phyloP scores from a whole-genome alignment of 495 filamentous ascomycete species.

The Podospora anserina region DNA sequence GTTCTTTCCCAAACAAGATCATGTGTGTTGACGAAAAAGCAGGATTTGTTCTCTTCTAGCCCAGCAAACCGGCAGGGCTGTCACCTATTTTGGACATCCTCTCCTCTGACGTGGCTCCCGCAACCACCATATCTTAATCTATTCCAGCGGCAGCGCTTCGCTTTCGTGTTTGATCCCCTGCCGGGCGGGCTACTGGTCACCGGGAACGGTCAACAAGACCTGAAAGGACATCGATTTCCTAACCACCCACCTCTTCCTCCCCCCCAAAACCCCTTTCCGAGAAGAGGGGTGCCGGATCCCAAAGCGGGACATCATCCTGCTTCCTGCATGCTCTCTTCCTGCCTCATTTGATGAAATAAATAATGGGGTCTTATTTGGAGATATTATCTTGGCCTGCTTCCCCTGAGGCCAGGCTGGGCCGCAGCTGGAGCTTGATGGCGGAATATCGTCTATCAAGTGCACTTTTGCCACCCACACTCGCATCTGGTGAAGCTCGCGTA shows the following conservation, averaged over 20 bases:
- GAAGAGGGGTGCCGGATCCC: not conserved
- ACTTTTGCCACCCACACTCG: not conserved
- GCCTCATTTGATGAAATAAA: not conserved
- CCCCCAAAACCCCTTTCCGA: not conserved
- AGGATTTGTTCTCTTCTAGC: not conserved
- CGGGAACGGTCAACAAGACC: not conserved
- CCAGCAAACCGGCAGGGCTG: not conserved
- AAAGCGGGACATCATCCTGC: not conserved
- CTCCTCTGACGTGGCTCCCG: constrained; percentile 33
- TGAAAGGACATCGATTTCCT: not conserved
- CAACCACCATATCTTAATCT: not conserved
- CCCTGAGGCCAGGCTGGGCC: not conserved
- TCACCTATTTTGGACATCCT: not conserved
- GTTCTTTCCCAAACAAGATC: not conserved
- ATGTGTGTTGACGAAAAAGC: not conserved
- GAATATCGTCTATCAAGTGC: not conserved
- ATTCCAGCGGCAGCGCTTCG: not conserved
- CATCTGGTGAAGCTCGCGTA: not conserved
- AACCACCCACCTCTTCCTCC: not conserved
- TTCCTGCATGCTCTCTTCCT: constrained; percentile 11
- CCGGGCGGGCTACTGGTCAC: too few relatives aligned
- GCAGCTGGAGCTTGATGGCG: not conserved
- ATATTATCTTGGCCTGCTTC: not conserved
- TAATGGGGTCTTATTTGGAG: not conserved
- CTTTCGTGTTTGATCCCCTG: not conserved